Conservation (phyloP, 2,329 filamentous ascomycete genomes). For the Neofusicoccum umdonicola region DNA sequence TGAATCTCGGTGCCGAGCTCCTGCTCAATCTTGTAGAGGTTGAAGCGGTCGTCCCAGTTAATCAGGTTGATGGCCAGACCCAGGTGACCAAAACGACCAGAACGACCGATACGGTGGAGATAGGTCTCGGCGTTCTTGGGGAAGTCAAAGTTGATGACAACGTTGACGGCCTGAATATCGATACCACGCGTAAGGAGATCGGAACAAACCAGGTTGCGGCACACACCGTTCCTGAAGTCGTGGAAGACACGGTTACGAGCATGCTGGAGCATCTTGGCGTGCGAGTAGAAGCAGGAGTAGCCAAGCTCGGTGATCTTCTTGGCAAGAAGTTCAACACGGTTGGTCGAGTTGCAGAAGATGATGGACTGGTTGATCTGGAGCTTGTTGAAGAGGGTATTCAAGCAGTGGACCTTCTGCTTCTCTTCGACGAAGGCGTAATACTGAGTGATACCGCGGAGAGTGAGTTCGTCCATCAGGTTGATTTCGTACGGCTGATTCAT, state of each 20-base stretch:
- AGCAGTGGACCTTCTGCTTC: slow-evolving; percentile 97
- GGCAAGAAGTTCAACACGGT: slow-evolving; percentile 92
- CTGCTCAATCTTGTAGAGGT: slow-evolving; percentile 97
- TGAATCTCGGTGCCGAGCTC: slow-evolving; percentile 97
- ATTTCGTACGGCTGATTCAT: slow-evolving; percentile 97
- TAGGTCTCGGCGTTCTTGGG: slow-evolving; percentile 99
- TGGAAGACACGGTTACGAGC: slow-evolving; percentile 98
- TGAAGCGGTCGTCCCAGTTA: slow-evolving; percentile 99
- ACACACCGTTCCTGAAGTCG: slow-evolving; percentile 97
- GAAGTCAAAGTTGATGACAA: slow-evolving; percentile 99
- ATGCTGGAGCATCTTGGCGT: slow-evolving; percentile 95
- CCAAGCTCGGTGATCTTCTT: slow-evolving; percentile 99
- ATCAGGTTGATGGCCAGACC: slow-evolving; percentile 98
- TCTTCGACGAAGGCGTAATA: slow-evolving; percentile 99
- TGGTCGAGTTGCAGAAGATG: slow-evolving; percentile 99
- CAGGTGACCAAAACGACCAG: slow-evolving; percentile 92
- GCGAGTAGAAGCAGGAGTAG: slow-evolving; percentile 99
- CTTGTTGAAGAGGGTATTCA: slow-evolving; percentile 98
- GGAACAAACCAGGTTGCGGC: slow-evolving; percentile 96
- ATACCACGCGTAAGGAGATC: slow-evolving; percentile 97
- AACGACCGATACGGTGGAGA: slow-evolving; percentile 95
- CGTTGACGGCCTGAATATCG: slow-evolving; percentile 98
- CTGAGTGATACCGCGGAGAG: slow-evolving; percentile 94
- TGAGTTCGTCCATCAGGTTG: slow-evolving; percentile 99
- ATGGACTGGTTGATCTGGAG: slow-evolving; percentile 99